phyloP scores from a whole-genome alignment of 306 rosid species.

The Corylus heterophylla region DNA sequence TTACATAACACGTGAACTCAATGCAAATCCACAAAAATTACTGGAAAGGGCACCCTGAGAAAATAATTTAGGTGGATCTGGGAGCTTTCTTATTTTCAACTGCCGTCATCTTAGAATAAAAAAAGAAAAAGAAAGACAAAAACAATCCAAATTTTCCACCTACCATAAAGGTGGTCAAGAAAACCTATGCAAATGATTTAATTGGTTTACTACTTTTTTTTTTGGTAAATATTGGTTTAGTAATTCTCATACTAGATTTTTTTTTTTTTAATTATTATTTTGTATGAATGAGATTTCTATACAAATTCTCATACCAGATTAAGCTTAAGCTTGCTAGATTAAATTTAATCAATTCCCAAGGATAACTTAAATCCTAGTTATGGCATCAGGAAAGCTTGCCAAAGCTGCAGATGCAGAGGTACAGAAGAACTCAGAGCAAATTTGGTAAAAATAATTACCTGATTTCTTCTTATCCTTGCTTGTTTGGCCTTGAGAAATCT shows the following conservation, averaged over 20 bases:
- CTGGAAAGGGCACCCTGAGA: too few species aligned
- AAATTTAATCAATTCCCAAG: neutral
- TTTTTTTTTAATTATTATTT: too few species aligned
- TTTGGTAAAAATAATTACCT: slow-evolving; percentile 38
- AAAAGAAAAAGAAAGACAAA: neutral
- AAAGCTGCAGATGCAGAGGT: slow-evolving; percentile 1
- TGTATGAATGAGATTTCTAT: too few species aligned
- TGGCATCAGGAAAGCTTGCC: slow-evolving; percentile 4
- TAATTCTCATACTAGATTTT: neutral
- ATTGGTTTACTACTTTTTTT: neutral
- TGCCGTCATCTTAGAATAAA: slow-evolving; percentile 45
- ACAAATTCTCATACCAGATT: neutral
- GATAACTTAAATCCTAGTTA: neutral
- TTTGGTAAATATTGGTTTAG: neutral
- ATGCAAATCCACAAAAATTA: neutral
- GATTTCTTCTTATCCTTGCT: slow-evolving; percentile 51
- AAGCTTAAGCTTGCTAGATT: neutral
- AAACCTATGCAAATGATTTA: neutral
- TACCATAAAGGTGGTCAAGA: slow-evolving; percentile 3
- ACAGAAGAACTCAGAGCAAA: slow-evolving; percentile 1
- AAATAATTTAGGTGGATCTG: slow-evolving; percentile 20
- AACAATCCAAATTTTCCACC: slow-evolving; percentile 22
- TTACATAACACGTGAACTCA: neutral
- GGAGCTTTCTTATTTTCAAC: slow-evolving; percentile 41
- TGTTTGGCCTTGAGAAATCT: slow-evolving; percentile 62